Evolutionary conservation across 2,329 filamentous ascomycete genomes (phyloP), one percentile per base, ranked within the genome.

Genomic region (Macrophomina phaseolina): DNA sequence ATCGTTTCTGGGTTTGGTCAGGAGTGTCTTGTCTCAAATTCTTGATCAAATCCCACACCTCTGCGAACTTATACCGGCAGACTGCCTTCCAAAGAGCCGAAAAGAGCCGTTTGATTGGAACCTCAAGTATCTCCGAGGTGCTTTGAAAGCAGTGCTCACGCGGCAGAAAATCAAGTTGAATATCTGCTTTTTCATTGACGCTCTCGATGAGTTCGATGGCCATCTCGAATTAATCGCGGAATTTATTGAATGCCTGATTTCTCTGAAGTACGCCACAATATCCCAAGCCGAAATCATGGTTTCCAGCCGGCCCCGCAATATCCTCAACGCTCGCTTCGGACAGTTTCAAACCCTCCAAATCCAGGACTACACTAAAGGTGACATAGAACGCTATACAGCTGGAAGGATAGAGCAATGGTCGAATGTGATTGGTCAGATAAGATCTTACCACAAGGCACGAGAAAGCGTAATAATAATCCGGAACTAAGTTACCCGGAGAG

Each of bases 1-100:
- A 63, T 81, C 80, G 0, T 75, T 78, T 18, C 71, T 77, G 38
- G 82, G 81, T 0, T 73, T 84, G 0, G 67, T 82, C 1, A 75
- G 71, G 68, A 76, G 71, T 9, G 70, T 75, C 0, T 66, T 83
- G 2, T 79, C 77, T 65, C 74, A 81, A 40, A 76, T 69, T 6
- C 36, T 73, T 5, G 5, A 23, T 2, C 0, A 51, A 11, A 16
- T 5, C n/a, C 52, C 52, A 16, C n/a, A 28, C 0, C 23, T 65
- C 32, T 61, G 56, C 28, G 5, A 34, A 3, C 8, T 12, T 8
- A 65, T 65, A 8, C 45, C 64, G 11, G 23, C 4, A 2, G 16
- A n/a, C 8, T 46, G 9, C 8, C 2, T 48, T 1, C 16, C 3
- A 23, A 11, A 3, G 23, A 46, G 4, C 14, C 6, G 2, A 4